phyloP scores from a whole-genome alignment of 768 basidiomycete genomes.

The Mrakia frigida region DNA sequence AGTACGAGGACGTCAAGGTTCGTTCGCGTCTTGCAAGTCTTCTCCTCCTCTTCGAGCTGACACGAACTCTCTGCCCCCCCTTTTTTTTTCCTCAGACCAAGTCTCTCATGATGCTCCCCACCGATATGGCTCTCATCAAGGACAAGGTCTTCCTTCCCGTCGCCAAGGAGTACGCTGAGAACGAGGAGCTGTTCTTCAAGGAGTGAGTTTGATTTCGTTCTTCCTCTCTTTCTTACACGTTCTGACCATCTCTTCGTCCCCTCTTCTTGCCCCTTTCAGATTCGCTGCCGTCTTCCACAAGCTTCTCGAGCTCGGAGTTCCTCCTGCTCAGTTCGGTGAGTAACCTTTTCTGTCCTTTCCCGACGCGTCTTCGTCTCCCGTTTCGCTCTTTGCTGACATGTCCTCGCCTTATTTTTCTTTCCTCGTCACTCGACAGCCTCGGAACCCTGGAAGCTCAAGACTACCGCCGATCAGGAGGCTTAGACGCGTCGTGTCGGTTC shows the following conservation, averaged over 20 bases:
- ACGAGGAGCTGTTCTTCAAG: slow-evolving; percentile 82
- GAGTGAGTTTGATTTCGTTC: slow-evolving; percentile 57
- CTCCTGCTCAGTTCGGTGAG: slow-evolving; percentile 62
- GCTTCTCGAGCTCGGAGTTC: slow-evolving; percentile 92
- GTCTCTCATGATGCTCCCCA: slow-evolving; percentile 93
- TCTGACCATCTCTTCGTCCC: not conserved
- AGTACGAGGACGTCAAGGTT: slow-evolving; percentile 22
- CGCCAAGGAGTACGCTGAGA: slow-evolving; percentile 79
- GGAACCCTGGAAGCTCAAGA: not conserved
- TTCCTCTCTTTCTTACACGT: not conserved
- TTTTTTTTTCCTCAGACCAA: slow-evolving; percentile 80
- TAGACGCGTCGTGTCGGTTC: not conserved
- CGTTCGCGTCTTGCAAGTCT: not conserved
- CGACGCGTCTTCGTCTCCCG: not conserved
- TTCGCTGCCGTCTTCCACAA: slow-evolving; percentile 61
- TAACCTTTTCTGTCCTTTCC: not conserved
- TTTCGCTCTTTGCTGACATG: not conserved
- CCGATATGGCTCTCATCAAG: slow-evolving; percentile 60
- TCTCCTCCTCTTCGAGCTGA: not conserved
- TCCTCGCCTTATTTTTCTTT: not conserved
- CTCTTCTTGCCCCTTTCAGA: not conserved
- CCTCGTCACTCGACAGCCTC: not conserved
- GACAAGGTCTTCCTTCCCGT: slow-evolving; percentile 91
- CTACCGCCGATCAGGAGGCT: not conserved
- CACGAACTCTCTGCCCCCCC: not conserved